A percentile compares a stretch with the other conserved stretches of the same genome.
These are phyloP conservation scores for Diaporthe caulivora DNA, from an alignment of 2,329 filamentous ascomycete genomes.

Conservation along the genomic window DNA sequence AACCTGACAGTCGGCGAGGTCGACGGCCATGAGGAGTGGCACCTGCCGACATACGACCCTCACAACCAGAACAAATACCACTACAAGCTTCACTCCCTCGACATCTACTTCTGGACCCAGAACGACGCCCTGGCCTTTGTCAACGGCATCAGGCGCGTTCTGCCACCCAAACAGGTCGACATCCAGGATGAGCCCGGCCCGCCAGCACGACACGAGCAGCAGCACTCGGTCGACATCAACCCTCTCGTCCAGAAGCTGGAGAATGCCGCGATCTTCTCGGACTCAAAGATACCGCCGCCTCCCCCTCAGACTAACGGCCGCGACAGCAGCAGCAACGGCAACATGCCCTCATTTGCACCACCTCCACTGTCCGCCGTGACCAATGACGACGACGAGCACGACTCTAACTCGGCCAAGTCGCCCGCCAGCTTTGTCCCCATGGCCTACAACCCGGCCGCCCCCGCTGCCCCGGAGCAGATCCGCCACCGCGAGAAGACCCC, in stretches of 20 bases:
- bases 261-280: slow-evolving; percentile 76
- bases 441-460: slow-evolving; percentile 84
- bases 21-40: slow-evolving; percentile 73
- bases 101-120: slow-evolving; percentile 85
- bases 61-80: slow-evolving; percentile 82
- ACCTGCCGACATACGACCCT: slow-evolving; percentile 79
- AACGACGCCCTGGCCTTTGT: slow-evolving; percentile 79
- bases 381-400: slow-evolving; percentile 48
- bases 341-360: slow-evolving; percentile 53
- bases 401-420: slow-evolving; percentile 28
- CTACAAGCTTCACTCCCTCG: slow-evolving; percentile 80
- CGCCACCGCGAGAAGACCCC: slow-evolving; percentile 84
- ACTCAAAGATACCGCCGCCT: slow-evolving; percentile 57
- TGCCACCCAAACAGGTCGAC: slow-evolving; percentile 71
- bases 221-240: slow-evolving; percentile 65
- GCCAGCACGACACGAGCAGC: slow-evolving; percentile 53
- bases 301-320: slow-evolving; percentile 34
- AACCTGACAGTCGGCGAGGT: slow-evolving; percentile 72
- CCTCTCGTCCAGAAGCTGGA: slow-evolving; percentile 81
- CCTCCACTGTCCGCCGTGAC: slow-evolving; percentile 54
- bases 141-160: slow-evolving; percentile 73
- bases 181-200: slow-evolving; percentile 74
- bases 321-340: slow-evolving; percentile 40
- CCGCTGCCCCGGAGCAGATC: slow-evolving; percentile 79
- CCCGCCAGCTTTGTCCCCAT: slow-evolving; percentile 70